Percentiles rank a stretch among this genome's conserved stretches.
These are phyloP conservation scores for Plasmodium ovale DNA, from an alignment of 169 alveolate genomes.

Conservation along the genomic window DNA sequence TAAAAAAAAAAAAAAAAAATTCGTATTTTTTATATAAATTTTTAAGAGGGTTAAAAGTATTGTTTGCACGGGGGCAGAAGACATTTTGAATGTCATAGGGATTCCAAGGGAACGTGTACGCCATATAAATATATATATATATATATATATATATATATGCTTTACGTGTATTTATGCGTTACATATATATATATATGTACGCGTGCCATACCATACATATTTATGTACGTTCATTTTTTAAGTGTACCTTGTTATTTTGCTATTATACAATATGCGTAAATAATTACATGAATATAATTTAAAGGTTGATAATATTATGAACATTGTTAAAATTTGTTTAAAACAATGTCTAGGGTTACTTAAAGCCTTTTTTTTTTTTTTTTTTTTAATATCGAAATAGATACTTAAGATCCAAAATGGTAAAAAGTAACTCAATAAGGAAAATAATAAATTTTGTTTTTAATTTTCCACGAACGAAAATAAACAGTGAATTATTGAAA, in stretches of 20 bases:
- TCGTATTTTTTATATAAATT: too few relatives aligned
- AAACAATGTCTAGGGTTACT: background rate
- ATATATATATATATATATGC: constrained; percentile 4
- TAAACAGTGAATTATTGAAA: too few relatives aligned
- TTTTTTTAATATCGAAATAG: background rate
- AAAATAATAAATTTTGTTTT: too few relatives aligned
- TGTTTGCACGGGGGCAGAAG: background rate
- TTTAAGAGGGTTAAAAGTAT: too few relatives aligned
- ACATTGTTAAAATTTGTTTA: background rate
- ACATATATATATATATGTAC: background rate
- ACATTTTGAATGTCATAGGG: background rate
- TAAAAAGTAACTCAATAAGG: too few relatives aligned
- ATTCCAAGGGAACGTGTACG: background rate
- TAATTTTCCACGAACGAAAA: too few relatives aligned
- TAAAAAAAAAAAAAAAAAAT: too few relatives aligned
- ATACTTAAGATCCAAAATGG: too few relatives aligned
- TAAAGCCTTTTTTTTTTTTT: background rate
- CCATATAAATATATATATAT: background rate
- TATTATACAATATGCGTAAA: background rate
- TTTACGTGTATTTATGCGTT: background rate
- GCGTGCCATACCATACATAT: background rate
- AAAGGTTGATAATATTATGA: background rate
- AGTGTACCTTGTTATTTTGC: background rate
- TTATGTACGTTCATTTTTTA: background rate
- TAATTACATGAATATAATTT: background rate